phyloP scores from a whole-genome alignment of 2,329 filamentous ascomycete species.

The Basipetospora chlamydospora region DNA sequence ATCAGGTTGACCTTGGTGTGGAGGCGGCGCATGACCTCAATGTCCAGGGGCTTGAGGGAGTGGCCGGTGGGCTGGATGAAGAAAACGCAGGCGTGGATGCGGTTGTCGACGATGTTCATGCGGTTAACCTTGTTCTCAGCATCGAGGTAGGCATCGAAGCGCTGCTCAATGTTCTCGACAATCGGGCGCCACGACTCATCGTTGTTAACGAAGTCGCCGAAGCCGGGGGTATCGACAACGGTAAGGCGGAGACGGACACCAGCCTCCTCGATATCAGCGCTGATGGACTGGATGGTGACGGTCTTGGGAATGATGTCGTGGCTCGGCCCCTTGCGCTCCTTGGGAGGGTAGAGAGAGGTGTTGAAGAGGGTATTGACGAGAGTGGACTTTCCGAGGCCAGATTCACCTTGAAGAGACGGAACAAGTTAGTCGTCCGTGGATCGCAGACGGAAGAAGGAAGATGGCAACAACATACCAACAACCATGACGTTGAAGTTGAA shows the following conservation, averaged over 20 bases:
- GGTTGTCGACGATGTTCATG: conserved; percentile 99
- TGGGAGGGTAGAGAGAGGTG: conserved; percentile 95
- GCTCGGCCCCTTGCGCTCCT: conserved; percentile 94
- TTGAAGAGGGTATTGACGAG: conserved; percentile 99
- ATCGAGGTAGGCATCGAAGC: conserved; percentile 95
- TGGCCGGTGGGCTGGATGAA: conserved; percentile 99
- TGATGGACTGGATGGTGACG: conserved; percentile 87
- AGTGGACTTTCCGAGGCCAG: conserved; percentile 95
- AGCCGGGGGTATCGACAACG: conserved; percentile 94
- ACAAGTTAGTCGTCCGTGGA: too few species aligned
- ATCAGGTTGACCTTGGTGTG: conserved; percentile 99
- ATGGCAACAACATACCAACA: conserved; percentile 94
- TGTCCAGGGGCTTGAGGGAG: conserved; percentile 94
- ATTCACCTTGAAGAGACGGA: too few species aligned
- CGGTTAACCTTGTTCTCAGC: conserved; percentile 99
- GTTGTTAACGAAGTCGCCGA: conserved; percentile 99
- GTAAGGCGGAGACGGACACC: conserved; percentile 91
- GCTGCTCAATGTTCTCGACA: conserved; percentile 98
- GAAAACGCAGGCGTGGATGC: conserved; percentile 97
- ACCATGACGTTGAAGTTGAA: conserved; percentile 99
- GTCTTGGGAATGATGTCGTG: conserved; percentile 98
- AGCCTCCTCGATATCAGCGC: conserved; percentile 95
- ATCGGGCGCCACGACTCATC: conserved; percentile 99
- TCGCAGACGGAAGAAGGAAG: too few species aligned
- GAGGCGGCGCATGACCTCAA: conserved; percentile 97